phyloP scores from a whole-genome alignment of 2,329 filamentous ascomycete genomes.

The Biscogniauxia sp. region DNA sequence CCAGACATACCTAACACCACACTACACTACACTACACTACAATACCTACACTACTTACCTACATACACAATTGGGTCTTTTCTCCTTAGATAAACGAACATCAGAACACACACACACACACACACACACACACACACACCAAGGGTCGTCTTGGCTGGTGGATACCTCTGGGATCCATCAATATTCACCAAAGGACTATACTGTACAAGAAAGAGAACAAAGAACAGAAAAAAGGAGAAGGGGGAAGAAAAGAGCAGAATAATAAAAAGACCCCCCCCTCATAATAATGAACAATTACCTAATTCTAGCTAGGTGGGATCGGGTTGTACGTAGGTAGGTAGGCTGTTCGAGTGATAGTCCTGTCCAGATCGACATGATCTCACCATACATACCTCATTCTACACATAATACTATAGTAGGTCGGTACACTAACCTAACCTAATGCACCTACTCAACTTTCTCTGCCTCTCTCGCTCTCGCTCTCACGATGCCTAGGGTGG shows the following conservation, averaged over 20 bases:
- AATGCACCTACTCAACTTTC: neutral
- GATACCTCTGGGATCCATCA: neutral
- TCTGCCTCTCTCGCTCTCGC: too few relatives aligned
- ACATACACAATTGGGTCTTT: too few relatives aligned
- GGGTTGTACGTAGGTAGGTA: neutral
- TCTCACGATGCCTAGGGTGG: neutral
- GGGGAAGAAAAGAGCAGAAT: neutral
- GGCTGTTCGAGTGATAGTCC: constrained; percentile 3
- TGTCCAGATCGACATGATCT: constrained; percentile 3
- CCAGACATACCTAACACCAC: too few relatives aligned
- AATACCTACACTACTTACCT: too few relatives aligned
- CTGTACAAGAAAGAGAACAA: neutral
- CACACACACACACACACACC: too few relatives aligned
- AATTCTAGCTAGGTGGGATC: too few relatives aligned
- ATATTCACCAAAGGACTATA: too few relatives aligned
- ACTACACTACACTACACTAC: too few relatives aligned
- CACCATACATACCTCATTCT: neutral
- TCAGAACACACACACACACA: too few relatives aligned
- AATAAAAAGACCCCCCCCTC: neutral
- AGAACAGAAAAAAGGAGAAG: neutral
- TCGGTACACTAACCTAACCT: neutral
- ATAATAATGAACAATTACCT: too few relatives aligned
- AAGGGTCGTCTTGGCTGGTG: neutral
- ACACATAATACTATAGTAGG: neutral
- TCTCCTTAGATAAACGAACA: neutral